Evolutionary conservation across 2,329 filamentous ascomycete species (phyloP).

Genomic region (Torrubiella hemipterigena): DNA sequence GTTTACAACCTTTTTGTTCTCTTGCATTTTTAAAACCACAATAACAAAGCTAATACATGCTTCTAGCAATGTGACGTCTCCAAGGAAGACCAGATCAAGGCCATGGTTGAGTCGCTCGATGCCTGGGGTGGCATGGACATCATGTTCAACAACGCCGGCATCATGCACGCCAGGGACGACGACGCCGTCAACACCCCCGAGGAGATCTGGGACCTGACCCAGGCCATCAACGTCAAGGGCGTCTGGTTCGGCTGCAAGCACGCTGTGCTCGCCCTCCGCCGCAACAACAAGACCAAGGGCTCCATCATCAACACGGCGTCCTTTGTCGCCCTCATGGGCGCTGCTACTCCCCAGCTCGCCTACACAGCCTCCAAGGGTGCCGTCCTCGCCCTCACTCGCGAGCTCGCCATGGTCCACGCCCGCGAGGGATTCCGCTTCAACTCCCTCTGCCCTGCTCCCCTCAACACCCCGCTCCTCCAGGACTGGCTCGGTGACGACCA

Average conservation of each 20-base stretch:
- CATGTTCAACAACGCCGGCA: constrained; percentile 96
- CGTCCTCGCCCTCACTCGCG: constrained; percentile 78
- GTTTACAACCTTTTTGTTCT: constrained; percentile 7
- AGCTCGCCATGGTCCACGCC: constrained; percentile 85
- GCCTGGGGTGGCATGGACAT: constrained; percentile 79
- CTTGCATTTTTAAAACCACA: constrained; percentile 1
- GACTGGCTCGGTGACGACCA: constrained; percentile 86
- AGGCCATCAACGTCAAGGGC: constrained; percentile 92
- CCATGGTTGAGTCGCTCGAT: constrained; percentile 64
- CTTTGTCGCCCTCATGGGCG: constrained; percentile 76
- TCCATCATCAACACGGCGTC: constrained; percentile 90
- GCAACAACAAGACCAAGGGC: constrained; percentile 64
- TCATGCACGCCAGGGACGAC: constrained; percentile 80
- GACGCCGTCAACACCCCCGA: constrained; percentile 77
- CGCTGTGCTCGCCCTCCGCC: constrained; percentile 69
- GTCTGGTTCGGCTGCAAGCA: constrained; percentile 97
- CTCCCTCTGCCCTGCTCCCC: constrained; percentile 74
- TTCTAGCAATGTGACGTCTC: constrained; percentile 57
- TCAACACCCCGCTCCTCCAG: constrained; percentile 86
- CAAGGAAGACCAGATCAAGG: constrained; percentile 68
- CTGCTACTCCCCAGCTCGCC: constrained; percentile 78
- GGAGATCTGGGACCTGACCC: constrained; percentile 87
- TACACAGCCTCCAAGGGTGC: constrained; percentile 94
- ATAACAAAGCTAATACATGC: neutral
- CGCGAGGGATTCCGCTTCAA: constrained; percentile 86